phyloP scores from a whole-genome alignment of 1,139 yeast species.

The Geotrichum restrictum region DNA sequence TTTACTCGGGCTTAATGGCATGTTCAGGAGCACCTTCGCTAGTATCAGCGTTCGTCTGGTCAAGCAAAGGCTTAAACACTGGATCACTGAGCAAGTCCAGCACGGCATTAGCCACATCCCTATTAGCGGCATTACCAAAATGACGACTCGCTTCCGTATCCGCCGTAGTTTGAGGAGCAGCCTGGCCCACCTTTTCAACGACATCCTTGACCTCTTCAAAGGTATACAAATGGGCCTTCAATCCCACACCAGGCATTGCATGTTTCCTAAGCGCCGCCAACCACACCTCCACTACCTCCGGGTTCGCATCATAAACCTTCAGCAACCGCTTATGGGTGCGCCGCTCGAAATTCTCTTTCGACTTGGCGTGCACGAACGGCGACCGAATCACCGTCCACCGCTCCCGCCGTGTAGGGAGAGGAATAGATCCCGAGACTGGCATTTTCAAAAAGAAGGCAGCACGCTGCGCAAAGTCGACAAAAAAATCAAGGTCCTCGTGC shows the following conservation, averaged over 20 bases:
- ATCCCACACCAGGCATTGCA: slow-evolving; percentile 75
- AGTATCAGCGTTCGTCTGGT: slow-evolving; percentile 23
- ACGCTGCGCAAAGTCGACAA: slow-evolving; percentile 80
- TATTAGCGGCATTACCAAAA: slow-evolving; percentile 40
- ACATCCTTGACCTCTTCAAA: slow-evolving; percentile 53
- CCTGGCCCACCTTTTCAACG: slow-evolving; percentile 6
- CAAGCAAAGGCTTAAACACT: slow-evolving; percentile 45
- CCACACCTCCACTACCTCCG: slow-evolving; percentile 80
- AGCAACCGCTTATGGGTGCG: slow-evolving; percentile 72
- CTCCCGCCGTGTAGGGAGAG: slow-evolving; percentile 68
- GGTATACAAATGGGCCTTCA: slow-evolving; percentile 66
- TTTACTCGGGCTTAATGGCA: slow-evolving; percentile 24
- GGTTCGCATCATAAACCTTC: slow-evolving; percentile 76
- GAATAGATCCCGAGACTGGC: slow-evolving; percentile 69
- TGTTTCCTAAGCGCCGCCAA: slow-evolving; percentile 75
- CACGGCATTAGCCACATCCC: slow-evolving; percentile 69
- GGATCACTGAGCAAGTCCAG: slow-evolving; percentile 65
- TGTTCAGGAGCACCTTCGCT: slow-evolving; percentile 21
- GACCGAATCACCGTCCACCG: slow-evolving; percentile 92
- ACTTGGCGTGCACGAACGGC: slow-evolving; percentile 91
- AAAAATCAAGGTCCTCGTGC: slow-evolving; percentile 64
- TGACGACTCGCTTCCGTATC: slow-evolving; percentile 5
- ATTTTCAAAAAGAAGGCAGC: slow-evolving; percentile 87
- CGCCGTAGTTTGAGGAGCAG: slow-evolving; percentile 19
- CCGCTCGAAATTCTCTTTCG: slow-evolving; percentile 92